Evolutionary conservation across 768 basidiomycete genomes (phyloP), one percentile per base, ranked within the genome.

Genomic region (Filobasidium wieringae): DNA sequence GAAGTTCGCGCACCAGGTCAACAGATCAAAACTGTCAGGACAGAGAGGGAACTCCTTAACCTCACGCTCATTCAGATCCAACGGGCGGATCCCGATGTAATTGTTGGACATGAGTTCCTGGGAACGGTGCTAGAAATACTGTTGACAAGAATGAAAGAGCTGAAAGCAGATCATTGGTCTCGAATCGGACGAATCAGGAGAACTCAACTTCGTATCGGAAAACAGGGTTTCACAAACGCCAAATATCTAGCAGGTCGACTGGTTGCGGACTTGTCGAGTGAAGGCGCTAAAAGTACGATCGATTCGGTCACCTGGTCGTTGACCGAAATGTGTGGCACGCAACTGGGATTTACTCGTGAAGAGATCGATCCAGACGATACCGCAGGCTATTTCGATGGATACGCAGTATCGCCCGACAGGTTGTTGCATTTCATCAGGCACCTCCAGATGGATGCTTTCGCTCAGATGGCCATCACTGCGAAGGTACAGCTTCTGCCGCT

Each of bases 311-410:
- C 95, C 0, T 99, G 95, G 95, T 93, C 92, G 2, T 76, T 97
- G 53, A 89, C 88, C 8, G 95, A 99, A 74, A 96, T 99, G 91
- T 91, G 88, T 75, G 81, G 79, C 61, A 87, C 89, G 0, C 86
- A 93, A 70, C 81, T 99, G 62, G 84, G 85, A 61, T 80, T 81
- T 59, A 84, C 86, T 53, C 78, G 95, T 34, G 86, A 95, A 68
- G 95, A 97, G 62, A 91, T 95, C 61, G 93, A 97, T 68, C 85
- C 90, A 0, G 93, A 96, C 61, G 95, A 97, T 67, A 93, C 89
- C 0, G 84, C 88, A 29, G 79, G 80, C 62, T 96, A 88, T 74
- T 83, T 99, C 63, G 95, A 97, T 67, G 83, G 85, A 29, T 82
- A 81, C 37, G 79, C 91, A 52, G 80, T 82, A 58, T 80, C 80